Evolutionary conservation across 2,329 filamentous ascomycete genomes (phyloP), one percentile per base, ranked within the genome.

Genomic region (Septoria petroselini): DNA sequence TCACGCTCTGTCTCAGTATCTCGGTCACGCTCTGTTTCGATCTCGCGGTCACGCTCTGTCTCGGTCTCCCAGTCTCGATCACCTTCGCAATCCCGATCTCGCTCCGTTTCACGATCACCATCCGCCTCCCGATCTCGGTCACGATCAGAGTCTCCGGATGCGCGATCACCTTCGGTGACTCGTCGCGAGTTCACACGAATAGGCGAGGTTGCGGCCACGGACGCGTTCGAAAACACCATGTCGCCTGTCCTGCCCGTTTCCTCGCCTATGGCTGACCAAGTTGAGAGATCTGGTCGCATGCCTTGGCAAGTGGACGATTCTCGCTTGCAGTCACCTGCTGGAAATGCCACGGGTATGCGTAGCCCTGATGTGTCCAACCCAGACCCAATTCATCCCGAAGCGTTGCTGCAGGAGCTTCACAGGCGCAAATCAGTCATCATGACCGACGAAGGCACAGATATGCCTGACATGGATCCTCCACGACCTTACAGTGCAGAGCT

Each of bases 321-420:
- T 2, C 21, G 11, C 17, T 19, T 42, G 23, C 38, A 7, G 18
- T 48, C 50, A 1, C 50, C 50, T 27, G 45, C 50, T 7, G 43
- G 45, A 34, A 47, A 47, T 39, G 34, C 50, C 18, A 40, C 25
- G 9, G 18, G 50, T n/a, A 35, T 40, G 44, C 43, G 49, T 31
- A 35, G 38, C 12, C 39, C 49, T 14, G 29, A 47, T 47, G 43
- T 47, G 2, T 38, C 30, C 3, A 48, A 41, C 17, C 39, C 38
- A 7, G 46, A 41, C 6, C 46, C 46, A 9, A 41, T 42, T 9
- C 43, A 47, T 17, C 46, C 46, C 1, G 38, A 41, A 11, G 14
- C 27, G 7, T n/a, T 48, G 21, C 46, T 38, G 1, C 29, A 41
- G 12, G 46, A 48, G 46, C 38, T 48, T 23, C 29, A 41, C 29